Conservation (phyloP, 257 asterid species). For the Forsythia suspensa region DNA sequence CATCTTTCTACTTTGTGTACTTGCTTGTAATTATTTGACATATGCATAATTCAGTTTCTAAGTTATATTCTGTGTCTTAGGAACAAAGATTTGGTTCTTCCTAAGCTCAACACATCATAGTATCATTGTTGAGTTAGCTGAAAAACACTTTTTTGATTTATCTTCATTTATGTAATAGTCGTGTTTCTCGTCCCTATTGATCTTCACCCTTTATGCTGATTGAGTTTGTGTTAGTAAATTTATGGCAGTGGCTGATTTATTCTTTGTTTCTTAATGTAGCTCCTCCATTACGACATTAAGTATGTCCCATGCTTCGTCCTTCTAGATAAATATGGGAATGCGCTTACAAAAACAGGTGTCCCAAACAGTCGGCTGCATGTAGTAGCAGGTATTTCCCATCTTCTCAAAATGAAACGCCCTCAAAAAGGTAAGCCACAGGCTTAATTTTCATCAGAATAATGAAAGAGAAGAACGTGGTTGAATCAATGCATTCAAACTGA, state of each 20-base stretch:
- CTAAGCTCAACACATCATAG: neutral
- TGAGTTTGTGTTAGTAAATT: neutral
- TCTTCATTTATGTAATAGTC: neutral
- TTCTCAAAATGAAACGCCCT: constrained; percentile 61
- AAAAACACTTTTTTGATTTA: neutral
- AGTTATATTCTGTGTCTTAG: neutral
- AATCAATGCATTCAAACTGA: neutral
- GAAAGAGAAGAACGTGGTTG: neutral
- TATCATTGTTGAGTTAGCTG: constrained; percentile 2
- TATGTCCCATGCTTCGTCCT: constrained; percentile 94
- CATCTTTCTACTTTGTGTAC: neutral
- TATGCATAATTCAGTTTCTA: neutral
- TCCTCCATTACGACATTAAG: constrained; percentile 75
- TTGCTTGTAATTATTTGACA: neutral
- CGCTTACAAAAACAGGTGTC: constrained; percentile 75
- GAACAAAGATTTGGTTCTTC: neutral
- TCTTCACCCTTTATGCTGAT: neutral
- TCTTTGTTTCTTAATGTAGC: constrained; percentile 40
- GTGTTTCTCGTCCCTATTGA: neutral
- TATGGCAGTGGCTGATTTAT: neutral
- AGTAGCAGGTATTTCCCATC: constrained; percentile 80
- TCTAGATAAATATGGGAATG: constrained; percentile 67
- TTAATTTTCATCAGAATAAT: neutral
- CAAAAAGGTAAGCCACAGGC: constrained; percentile 2
- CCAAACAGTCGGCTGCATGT: constrained; percentile 76